Evolutionary conservation across 805 yeast genomes (phyloP), one percentile per base, ranked within the genome.

Genomic region (Hanseniaspora meyeri): DNA sequence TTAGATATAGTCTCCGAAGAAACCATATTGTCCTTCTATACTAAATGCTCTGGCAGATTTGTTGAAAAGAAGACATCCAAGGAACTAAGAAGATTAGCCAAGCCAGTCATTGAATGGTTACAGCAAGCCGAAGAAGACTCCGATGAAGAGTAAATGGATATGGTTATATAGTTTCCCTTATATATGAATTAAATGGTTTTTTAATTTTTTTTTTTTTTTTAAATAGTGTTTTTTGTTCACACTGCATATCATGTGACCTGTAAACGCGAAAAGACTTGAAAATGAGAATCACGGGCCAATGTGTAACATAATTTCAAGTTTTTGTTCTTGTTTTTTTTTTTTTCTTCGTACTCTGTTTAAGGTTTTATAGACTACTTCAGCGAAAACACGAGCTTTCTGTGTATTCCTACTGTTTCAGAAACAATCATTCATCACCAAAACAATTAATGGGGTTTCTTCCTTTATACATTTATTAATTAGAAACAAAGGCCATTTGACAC

Each of bases 1-100:
- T 76, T 79, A 62, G 98, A 93, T 63, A 72, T 93, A 59, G 74
- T 87, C 50, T 79, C 87, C 51, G 98, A 93, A 73, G 96, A 86
- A 58, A 85, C 79, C 45, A 78, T 88, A 51, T 69, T 77, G 63
- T 78, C 79, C 49, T 93, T 96, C 88, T 97, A 96, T 66, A 79
- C 91, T 53, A 69, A 89, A 82, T 72, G 90, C 87, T 85, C 95
- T 54, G 89, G 89, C 76, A 90, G 89, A 71, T 93, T 83, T 65
- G 96, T 93, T 59, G 86, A 95, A 60, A 93, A 91, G 74, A 95
- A 88, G 49, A 77, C 82, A 37, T 84, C 95, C 54, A 91, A 91
- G 75, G 91, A 87, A 78, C 95, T 90, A 52, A 86, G 96, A 72
- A 87, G 83, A 72, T 93, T 96, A 48, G 97, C 97, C 59, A 90